Percentiles rank a stretch among this genome's conserved stretches.
Conservation (phyloP, 2,329 filamentous ascomycete species). For the Thelonectria olida region DNA sequence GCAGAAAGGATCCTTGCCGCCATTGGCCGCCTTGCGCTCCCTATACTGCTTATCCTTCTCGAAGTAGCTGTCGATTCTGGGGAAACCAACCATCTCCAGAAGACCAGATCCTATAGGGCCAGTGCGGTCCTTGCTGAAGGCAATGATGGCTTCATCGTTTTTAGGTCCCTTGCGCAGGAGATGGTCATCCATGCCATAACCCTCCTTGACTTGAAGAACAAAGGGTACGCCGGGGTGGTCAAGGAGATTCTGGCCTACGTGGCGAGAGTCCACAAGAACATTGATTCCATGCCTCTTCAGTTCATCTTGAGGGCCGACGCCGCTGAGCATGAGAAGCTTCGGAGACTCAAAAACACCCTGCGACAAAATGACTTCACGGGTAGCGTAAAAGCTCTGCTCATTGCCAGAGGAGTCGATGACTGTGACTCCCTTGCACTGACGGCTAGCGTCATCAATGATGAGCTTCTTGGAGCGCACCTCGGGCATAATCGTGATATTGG, state of each 20-base stretch:
- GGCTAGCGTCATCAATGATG: slow-evolving; percentile 58
- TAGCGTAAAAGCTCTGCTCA: slow-evolving; percentile 56
- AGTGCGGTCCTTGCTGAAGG: slow-evolving; percentile 49
- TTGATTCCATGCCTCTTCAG: slow-evolving; percentile 63
- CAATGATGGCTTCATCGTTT: slow-evolving; percentile 19
- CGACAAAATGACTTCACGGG: slow-evolving; percentile 58
- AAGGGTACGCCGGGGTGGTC: slow-evolving; percentile 67
- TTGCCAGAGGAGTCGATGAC: slow-evolving; percentile 50
- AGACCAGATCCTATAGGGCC: slow-evolving; percentile 53
- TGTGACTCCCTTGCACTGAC: slow-evolving; percentile 59
- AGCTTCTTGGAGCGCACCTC: slow-evolving; percentile 60
- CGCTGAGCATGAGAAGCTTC: slow-evolving; percentile 71
- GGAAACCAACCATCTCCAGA: slow-evolving; percentile 63
- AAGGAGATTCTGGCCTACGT: slow-evolving; percentile 71
- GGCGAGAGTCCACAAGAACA: slow-evolving; percentile 63
- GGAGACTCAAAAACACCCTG: slow-evolving; percentile 69
- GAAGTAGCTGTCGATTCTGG: slow-evolving; percentile 62
- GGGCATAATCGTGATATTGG: slow-evolving; percentile 63
- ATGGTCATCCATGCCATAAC: slow-evolving; percentile 47
- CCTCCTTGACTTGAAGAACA: slow-evolving; percentile 41
- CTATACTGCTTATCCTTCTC: slow-evolving; percentile 58
- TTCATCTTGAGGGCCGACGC: slow-evolving; percentile 66
- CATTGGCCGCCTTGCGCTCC: slow-evolving; percentile 51
- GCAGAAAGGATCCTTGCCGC: slow-evolving; percentile 61
- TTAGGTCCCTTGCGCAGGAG: slow-evolving; percentile 40